A percentile compares a stretch with the other conserved stretches of the same genome.
These are phyloP conservation scores for Botrytis pseudocinerea DNA, from an alignment of 2,329 filamentous ascomycete genomes.

Conservation along the genomic window DNA sequence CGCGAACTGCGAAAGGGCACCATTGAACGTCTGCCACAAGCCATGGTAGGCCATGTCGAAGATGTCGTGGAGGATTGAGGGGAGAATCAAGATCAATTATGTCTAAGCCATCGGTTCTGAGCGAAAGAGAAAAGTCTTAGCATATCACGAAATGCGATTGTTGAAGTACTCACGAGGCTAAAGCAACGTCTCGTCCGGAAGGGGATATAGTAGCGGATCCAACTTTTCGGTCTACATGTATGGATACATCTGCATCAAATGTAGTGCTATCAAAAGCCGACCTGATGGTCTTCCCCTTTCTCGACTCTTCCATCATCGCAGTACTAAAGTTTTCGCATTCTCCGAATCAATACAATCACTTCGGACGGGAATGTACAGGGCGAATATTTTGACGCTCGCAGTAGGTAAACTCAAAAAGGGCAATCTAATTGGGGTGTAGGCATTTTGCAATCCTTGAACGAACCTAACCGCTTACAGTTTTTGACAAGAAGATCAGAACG, in stretches of 20 bases:
- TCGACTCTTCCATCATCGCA: slow-evolving; percentile 43
- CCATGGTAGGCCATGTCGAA: slow-evolving; percentile 88
- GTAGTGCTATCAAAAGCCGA: slow-evolving; percentile 82
- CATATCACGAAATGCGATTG: background rate
- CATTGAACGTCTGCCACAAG: slow-evolving; percentile 95
- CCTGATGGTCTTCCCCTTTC: slow-evolving; percentile 60
- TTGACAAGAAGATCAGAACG: background rate
- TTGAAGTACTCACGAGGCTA: slow-evolving; percentile 64
- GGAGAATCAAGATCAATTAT: slow-evolving; percentile 91
- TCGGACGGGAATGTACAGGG: background rate
- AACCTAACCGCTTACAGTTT: background rate
- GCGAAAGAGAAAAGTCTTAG: background rate
- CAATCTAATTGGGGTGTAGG: slow-evolving; percentile 11
- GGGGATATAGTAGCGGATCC: slow-evolving; percentile 93
- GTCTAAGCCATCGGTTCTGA: slow-evolving; percentile 73
- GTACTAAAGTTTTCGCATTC: slow-evolving; percentile 26
- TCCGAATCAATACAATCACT: slow-evolving; percentile 2
- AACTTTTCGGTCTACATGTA: slow-evolving; percentile 72
- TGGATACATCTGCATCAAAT: slow-evolving; percentile 81
- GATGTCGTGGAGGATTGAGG: slow-evolving; percentile 79
- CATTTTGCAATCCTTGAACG: background rate
- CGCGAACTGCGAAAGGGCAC: slow-evolving; percentile 86
- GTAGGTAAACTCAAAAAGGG: slow-evolving; percentile 1
- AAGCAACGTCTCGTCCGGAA: slow-evolving; percentile 83
- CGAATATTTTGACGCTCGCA: background rate